Conservation (phyloP, 169 alveolate genomes). For the Eimeria acervulina region DNA sequence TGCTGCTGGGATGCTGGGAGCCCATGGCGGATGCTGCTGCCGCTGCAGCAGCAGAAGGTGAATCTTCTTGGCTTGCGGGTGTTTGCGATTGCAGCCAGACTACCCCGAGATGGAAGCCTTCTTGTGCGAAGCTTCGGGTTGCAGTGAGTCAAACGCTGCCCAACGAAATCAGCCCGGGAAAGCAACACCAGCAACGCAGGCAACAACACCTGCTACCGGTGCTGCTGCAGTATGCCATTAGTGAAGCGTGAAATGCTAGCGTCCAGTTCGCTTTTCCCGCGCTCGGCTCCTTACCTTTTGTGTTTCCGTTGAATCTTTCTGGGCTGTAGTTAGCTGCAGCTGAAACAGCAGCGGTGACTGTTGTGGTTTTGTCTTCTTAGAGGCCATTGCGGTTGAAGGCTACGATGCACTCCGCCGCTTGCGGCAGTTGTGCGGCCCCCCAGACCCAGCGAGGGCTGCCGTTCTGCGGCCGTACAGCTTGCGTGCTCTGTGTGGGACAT, state of each 20-base stretch:
- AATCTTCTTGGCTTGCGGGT: neutral
- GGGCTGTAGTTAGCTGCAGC: neutral
- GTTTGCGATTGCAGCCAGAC: conserved; percentile 26
- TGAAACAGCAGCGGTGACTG: neutral
- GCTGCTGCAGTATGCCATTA: neutral
- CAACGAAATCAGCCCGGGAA: neutral
- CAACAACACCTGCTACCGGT: neutral
- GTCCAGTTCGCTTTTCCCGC: neutral
- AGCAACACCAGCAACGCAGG: neutral
- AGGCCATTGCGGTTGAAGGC: conserved; percentile 72
- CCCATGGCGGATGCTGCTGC: neutral
- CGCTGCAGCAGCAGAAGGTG: neutral
- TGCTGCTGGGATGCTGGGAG: neutral
- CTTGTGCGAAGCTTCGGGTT: conserved; percentile 60
- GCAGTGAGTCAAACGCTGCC: conserved; percentile 36
- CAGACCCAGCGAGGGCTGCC: conserved; percentile 73
- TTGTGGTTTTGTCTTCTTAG: neutral
- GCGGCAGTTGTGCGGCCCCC: conserved; percentile 73
- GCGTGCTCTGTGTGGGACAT: conserved; percentile 66
- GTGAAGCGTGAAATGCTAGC: neutral
- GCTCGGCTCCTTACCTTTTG: no score
- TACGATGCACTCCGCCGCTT: conserved; percentile 64
- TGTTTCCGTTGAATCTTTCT: neutral
- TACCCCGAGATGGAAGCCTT: conserved; percentile 52
- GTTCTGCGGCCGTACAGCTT: conserved; percentile 54